phyloP scores from a whole-genome alignment of 75 land plant species.

The Pinus tabuliformis region DNA sequence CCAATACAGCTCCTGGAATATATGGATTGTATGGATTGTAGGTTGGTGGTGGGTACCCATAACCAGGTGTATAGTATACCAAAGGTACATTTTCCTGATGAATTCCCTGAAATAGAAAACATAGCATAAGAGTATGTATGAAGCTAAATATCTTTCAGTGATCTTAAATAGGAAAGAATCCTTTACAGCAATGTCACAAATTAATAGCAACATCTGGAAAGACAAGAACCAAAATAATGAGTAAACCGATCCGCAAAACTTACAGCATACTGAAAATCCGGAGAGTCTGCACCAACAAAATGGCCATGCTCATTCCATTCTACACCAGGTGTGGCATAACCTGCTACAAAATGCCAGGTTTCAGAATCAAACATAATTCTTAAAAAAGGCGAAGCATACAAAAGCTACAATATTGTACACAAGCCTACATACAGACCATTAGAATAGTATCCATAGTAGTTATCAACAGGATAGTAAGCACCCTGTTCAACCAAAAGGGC shows the following conservation, averaged over 20 bases:
- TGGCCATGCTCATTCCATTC: slow-evolving; percentile 44
- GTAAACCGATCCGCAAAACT: slow-evolving; percentile 10
- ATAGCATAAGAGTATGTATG: not conserved
- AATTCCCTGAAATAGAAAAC: slow-evolving; percentile 31
- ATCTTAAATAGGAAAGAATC: not conserved
- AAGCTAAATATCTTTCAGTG: not conserved
- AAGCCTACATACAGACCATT: slow-evolving; percentile 24
- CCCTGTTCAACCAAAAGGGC: slow-evolving; percentile 46
- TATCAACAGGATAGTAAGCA: slow-evolving; percentile 39
- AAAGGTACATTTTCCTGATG: slow-evolving; percentile 44
- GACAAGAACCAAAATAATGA: not conserved
- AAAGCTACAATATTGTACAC: not conserved
- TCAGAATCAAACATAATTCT: not conserved
- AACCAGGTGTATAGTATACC: slow-evolving; percentile 58
- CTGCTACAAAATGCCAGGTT: slow-evolving; percentile 11
- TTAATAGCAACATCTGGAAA: not conserved
- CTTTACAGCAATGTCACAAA: not conserved
- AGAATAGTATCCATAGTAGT: slow-evolving; percentile 47
- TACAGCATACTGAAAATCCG: slow-evolving; percentile 39
- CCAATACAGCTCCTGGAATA: slow-evolving; percentile 49
- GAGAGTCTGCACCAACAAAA: slow-evolving; percentile 49
- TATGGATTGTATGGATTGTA: slow-evolving; percentile 56
- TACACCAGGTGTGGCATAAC: slow-evolving; percentile 42
- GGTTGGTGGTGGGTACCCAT: slow-evolving; percentile 54
- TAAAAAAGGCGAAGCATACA: not conserved